phyloP scores from a whole-genome alignment of 805 yeast species.

The Metschnikowia lochheadii region DNA sequence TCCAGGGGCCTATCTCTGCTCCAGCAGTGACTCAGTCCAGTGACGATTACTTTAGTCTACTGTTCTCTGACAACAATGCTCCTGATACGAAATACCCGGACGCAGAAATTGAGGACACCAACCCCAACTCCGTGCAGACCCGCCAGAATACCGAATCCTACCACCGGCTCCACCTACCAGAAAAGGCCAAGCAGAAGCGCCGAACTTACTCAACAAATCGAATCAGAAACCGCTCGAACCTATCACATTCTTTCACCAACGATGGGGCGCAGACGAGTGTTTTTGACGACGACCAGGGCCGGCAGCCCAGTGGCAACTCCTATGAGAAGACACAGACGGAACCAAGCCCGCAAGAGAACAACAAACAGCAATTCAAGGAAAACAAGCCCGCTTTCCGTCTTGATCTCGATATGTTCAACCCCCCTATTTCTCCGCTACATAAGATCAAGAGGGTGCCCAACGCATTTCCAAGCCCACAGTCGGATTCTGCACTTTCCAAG shows the following conservation, averaged over 20 bases:
- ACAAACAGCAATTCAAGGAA: neutral
- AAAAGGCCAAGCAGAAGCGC: slow-evolving; percentile 3
- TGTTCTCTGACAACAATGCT: slow-evolving; percentile 1
- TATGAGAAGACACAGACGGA: neutral
- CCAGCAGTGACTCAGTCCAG: slow-evolving; percentile 12
- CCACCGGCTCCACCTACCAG: slow-evolving; percentile 3
- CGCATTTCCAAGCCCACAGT: slow-evolving; percentile 17
- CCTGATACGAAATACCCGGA: neutral
- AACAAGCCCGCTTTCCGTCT: slow-evolving; percentile 26
- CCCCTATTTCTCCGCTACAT: slow-evolving; percentile 9
- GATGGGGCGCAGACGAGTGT: neutral
- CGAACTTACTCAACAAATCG: slow-evolving; percentile 5
- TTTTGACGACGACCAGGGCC: slow-evolving; percentile 5
- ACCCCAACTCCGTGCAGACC: neutral
- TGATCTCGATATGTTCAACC: slow-evolving; percentile 22
- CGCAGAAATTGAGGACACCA: neutral
- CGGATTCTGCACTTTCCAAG: slow-evolving; percentile 10
- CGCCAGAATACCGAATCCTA: slow-evolving; percentile 1
- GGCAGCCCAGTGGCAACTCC: neutral
- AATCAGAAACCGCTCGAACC: slow-evolving; percentile 13
- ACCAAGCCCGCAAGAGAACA: slow-evolving; percentile 4
- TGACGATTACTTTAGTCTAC: slow-evolving; percentile 14
- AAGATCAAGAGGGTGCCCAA: slow-evolving; percentile 10
- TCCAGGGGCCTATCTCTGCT: slow-evolving; percentile 13
- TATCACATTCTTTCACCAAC: slow-evolving; percentile 8